A percentile compares a stretch with the other conserved stretches of the same genome.
Evolutionary conservation across 2,329 filamentous ascomycete genomes (phyloP).

Genomic region (Fusarium aywerte): DNA sequence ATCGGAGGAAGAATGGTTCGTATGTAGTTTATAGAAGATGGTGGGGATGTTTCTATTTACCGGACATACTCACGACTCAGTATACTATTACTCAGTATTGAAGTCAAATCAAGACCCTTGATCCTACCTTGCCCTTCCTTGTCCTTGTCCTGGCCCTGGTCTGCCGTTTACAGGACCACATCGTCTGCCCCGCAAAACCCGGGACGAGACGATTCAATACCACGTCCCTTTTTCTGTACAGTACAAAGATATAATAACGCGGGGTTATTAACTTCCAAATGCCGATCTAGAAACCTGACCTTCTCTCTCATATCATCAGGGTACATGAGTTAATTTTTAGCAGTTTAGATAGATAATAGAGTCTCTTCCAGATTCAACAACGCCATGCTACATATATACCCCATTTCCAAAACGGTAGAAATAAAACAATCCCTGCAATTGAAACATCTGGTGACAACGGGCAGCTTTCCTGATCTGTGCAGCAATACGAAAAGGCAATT

Average conservation of each 20-base stretch:
- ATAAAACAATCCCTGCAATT: not conserved
- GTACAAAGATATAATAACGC: not conserved
- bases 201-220: not conserved
- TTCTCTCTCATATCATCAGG: not conserved
- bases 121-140: not conserved
- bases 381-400: slow-evolving; percentile 24
- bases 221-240: not conserved
- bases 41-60: slow-evolving; percentile 13
- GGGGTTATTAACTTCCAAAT: not conserved
- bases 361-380: not conserved
- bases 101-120: not conserved
- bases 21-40: slow-evolving; percentile 8
- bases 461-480: not conserved
- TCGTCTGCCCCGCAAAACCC: not conserved
- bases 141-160: not conserved
- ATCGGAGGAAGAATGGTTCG: slow-evolving; percentile 1
- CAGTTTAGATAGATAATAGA: not conserved
- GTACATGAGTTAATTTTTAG: not conserved
- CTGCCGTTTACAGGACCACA: slow-evolving; percentile 1
- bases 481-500: not conserved
- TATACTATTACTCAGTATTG: too few species aligned
- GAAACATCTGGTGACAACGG: slow-evolving; percentile 14
- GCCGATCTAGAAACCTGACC: not conserved
- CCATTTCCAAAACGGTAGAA: slow-evolving; percentile 15
- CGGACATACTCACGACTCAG: not conserved